These are phyloP conservation scores for Aspergillus hortae DNA, from an alignment of 2,329 filamentous ascomycete species.

Conservation along the genomic window DNA sequence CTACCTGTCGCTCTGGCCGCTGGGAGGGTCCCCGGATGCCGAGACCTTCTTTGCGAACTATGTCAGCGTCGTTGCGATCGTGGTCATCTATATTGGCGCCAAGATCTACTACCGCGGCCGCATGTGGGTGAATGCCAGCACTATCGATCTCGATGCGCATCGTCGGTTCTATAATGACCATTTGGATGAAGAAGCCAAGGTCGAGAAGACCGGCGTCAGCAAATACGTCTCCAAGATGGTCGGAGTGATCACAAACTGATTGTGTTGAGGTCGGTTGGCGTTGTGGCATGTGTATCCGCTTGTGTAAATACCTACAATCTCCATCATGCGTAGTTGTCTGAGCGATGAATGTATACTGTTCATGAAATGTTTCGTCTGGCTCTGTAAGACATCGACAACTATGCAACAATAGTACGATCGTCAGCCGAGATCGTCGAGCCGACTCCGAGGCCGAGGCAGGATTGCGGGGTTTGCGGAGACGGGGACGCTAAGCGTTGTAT, in stretches of 20 bases:
- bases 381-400: not conserved
- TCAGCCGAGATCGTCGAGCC: not conserved
- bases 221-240: conserved; percentile 6
- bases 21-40: conserved; percentile 31
- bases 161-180: conserved; percentile 14
- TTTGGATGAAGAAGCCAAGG: conserved; percentile 12
- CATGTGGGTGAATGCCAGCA: conserved; percentile 31
- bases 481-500: too few species aligned
- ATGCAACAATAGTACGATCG: not conserved
- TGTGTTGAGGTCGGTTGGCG: not conserved
- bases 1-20: conserved; percentile 47
- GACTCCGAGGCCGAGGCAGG: conserved; percentile 6
- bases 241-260: conserved; percentile 5
- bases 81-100: conserved; percentile 42
- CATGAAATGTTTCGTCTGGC: too few species aligned
- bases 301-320: not conserved
- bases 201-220: conserved; percentile 3
- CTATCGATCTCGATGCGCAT: conserved; percentile 33
- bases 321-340: too few species aligned
- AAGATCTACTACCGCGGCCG: conserved; percentile 38
- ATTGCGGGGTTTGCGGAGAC: conserved; percentile 7
- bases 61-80: conserved; percentile 41
- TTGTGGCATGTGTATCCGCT: not conserved
- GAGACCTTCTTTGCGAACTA: conserved; percentile 48
- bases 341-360: too few species aligned